Base-by-base conservation (phyloP, 2,329 filamentous ascomycete species). In the Podosphaera fusca region DNA sequence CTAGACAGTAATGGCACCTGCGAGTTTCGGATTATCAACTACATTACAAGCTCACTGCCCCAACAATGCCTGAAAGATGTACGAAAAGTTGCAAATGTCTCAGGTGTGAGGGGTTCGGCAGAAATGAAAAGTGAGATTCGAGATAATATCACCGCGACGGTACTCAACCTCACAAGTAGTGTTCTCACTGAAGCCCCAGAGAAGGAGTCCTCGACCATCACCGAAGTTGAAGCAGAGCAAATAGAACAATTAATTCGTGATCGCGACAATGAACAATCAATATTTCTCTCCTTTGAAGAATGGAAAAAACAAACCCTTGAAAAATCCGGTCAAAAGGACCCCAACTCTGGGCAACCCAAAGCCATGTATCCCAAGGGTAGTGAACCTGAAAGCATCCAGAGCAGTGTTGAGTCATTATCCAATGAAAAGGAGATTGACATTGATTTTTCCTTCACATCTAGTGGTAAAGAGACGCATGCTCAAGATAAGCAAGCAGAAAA, bases 211-310 rank as follows among this genome's bases (percentile, higher is more conserved):
- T 21, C 50, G 1, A 2, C 34, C 4, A 36, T 33, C 34, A 53
- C 31, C 8, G 34, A 29, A 1, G n/a, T 10, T 7, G 50, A 53
- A 14, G 31, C 34, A n/a, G 2, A 12, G n/a, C 30, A 34, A 14
- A 38, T 33, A 14, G 30, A 53, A 35, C 29, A 38, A 12, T 14
- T 33, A 14, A n/a, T 29, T 34, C 33, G 14, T 33, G 50, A 35
- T n/a, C 50, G 30, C n/a, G n/a, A n/a, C 8, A 56, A 36, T 21
- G 63, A 66, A 36, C 85, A 86, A 62, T 78, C 82, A 51, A 83
- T 88, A 5, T 96, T 96, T 68, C 80, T 96, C 64, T 95, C 92
- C 0, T 98, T 98, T 64, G 92, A 96, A 67, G 90, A 96, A 65
- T 98, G 92, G 92, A 96, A 95, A 71, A 87, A 84, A 65, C 85